phyloP scores from a whole-genome alignment of 2,329 filamentous ascomycete genomes.

The Colletotrichum spinosum region DNA sequence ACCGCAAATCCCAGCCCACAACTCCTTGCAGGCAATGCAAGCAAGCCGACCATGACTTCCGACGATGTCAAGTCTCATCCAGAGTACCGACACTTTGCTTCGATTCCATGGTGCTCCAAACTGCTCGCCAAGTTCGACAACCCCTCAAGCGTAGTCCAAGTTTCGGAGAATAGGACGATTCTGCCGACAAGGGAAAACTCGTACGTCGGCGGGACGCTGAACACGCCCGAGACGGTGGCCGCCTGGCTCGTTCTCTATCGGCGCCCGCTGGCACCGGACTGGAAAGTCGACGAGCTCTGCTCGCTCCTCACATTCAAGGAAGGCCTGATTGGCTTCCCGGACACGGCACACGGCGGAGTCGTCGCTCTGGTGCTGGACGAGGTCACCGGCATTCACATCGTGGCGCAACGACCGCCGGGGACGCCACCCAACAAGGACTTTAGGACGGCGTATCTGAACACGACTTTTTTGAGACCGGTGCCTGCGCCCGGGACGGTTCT shows the following conservation, averaged over 20 bases:
- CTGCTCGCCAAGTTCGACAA: conserved; percentile 45
- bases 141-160: conserved; percentile 22
- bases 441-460: conserved; percentile 50
- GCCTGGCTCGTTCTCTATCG: conserved; percentile 52
- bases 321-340: conserved; percentile 48
- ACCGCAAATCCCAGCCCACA: neutral
- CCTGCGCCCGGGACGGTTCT: conserved; percentile 45
- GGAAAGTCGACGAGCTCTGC: conserved; percentile 44
- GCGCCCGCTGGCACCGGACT: conserved; percentile 37
- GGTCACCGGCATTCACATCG: conserved; percentile 49
- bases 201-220: conserved; percentile 49
- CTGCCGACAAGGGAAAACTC: conserved; percentile 42
- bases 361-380: conserved; percentile 52
- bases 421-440: conserved; percentile 43
- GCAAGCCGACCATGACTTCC: conserved; percentile 6
- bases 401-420: conserved; percentile 49
- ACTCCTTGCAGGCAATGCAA: neutral
- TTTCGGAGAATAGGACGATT: conserved; percentile 28
- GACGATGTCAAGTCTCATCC: conserved; percentile 16
- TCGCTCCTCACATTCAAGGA: conserved; percentile 48
- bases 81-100: conserved; percentile 45
- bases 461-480: conserved; percentile 49
- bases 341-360: conserved; percentile 52
- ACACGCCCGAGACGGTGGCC: conserved; percentile 43
- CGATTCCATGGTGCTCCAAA: conserved; percentile 51